Base-by-base conservation (phyloP, 2,329 filamentous ascomycete species). In the Fusarium nodosum region DNA sequence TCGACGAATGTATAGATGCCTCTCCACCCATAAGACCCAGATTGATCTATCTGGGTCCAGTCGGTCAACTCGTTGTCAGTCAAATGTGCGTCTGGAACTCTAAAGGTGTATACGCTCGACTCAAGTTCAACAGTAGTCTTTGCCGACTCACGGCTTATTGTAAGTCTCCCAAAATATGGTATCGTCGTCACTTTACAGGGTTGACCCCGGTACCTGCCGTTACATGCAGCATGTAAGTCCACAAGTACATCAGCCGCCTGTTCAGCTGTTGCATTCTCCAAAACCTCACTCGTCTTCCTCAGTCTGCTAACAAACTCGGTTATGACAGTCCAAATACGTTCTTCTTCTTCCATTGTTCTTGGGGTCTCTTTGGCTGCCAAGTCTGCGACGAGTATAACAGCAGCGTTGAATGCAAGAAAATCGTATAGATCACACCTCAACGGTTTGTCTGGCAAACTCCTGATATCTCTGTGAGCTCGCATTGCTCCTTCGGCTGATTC, bases 381-480 rank as follows among this genome's bases (percentile, higher is more conserved):
- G 54, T 84, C 80, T 34, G 84, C 72, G 5, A 82, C 71, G 7
- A 86, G 66, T 1, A 84, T 75, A 68, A 84, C 79, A 16, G 82
- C 79, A 6, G 80, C 79, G 2, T 77, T 83, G 64, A 86, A 85
- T 3, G 79, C 79, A 53, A 82, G 75, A 51, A 85, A 86, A 62
- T 86, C 84, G 47, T 82, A 76, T 36, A 84, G 66, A 45, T 84
- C 83, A 73, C 83, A 84, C 12, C 51, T 66, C 11, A 58, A 33
- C 9, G 60, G 55, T 7, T 31, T 47, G 18, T 53, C 53, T 48
- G 80, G 79, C 8, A 79, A 74, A 15, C 53, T 39, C 10, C 63
- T 39, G 20, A 67, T 63, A 13, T 38, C 61, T 30, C 65, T 47
- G 64, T 83, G 85, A 13, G 77, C 65, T 18, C 65, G 60, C 26